These are phyloP conservation scores for Monilinia polystroma DNA, from an alignment of 2,329 filamentous ascomycete genomes.

Conservation along the genomic window DNA sequence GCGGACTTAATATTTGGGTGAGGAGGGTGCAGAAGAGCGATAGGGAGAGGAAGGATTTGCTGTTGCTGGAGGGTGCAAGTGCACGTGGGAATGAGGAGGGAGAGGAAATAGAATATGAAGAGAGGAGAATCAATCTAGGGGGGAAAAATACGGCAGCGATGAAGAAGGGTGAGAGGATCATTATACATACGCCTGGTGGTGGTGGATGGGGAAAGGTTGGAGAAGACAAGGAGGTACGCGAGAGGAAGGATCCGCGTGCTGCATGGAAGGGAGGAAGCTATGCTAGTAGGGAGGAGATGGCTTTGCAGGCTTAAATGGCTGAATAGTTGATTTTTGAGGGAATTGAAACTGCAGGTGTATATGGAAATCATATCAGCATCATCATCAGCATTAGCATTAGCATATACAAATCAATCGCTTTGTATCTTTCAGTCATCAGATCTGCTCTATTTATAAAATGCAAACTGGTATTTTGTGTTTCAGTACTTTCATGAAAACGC, in stretches of 20 bases:
- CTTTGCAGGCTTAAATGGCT: conserved; percentile 52
- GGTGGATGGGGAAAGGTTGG: conserved; percentile 71
- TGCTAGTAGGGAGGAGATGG: conserved; percentile 55
- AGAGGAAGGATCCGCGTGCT: conserved; percentile 56
- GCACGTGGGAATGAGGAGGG: conserved; percentile 27
- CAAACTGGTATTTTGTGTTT: neutral
- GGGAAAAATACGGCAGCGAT: conserved; percentile 79
- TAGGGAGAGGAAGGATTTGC: conserved; percentile 48
- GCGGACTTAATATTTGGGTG: conserved; percentile 87
- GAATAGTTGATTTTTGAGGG: neutral
- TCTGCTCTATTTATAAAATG: neutral
- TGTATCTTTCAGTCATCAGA: neutral
- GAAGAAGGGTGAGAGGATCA: conserved; percentile 73
- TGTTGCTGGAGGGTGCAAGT: conserved; percentile 33
- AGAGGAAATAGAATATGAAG: conserved; percentile 48
- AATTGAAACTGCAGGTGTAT: neutral
- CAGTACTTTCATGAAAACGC: conserved; percentile 2
- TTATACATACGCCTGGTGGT: conserved; percentile 74
- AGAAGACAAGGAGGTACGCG: conserved; percentile 52
- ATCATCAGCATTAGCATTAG: neutral
- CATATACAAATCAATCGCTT: neutral
- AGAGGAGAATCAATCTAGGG: conserved; percentile 68
- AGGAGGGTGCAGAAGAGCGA: conserved; percentile 62
- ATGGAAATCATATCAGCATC: neutral
- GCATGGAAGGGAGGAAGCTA: conserved; percentile 61